These are phyloP conservation scores for Phytopythium vexans DNA, from an alignment of 352 stramenopile species.

Conservation along the genomic window DNA sequence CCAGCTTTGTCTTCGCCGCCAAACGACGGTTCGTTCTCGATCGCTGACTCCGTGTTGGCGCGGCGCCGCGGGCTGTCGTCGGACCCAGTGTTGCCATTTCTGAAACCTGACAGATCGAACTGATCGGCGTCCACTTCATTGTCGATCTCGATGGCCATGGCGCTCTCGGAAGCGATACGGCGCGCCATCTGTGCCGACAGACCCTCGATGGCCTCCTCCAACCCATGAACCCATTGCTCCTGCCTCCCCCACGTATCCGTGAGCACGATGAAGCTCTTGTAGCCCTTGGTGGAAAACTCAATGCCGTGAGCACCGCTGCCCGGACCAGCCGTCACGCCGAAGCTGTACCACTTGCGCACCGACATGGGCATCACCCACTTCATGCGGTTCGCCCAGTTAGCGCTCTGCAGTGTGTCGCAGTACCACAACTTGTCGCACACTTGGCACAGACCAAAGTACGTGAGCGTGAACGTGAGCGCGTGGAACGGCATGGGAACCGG, in stretches of 20 bases:
- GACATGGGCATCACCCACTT: constrained; percentile 89
- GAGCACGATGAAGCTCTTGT: constrained; percentile 88
- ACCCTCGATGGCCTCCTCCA: constrained; percentile 74
- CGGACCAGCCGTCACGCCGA: constrained; percentile 71
- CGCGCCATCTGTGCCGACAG: constrained; percentile 53
- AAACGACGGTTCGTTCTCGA: constrained; percentile 22
- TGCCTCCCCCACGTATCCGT: constrained; percentile 83
- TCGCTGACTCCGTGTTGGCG: constrained; percentile 12
- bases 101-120: constrained; percentile 61
- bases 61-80: constrained; percentile 4
- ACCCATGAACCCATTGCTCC: constrained; percentile 85
- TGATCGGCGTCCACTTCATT: constrained; percentile 83
- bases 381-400: constrained; percentile 86
- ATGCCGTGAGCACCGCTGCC: constrained; percentile 82
- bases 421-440: constrained; percentile 90
- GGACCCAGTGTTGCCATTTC: constrained; percentile 13
- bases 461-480: constrained; percentile 83
- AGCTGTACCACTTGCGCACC: constrained; percentile 86
- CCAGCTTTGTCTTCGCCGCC: constrained; percentile 18
- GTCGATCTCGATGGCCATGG: constrained; percentile 85
- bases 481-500: constrained; percentile 88
- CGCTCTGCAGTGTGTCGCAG: constrained; percentile 77
- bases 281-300: constrained; percentile 85
- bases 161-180: constrained; percentile 64
- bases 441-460: constrained; percentile 79